Evolutionary conservation across 352 stramenopile species (phyloP), one percentile per base, ranked within the genome.

Genomic region (Aphanomyces euteiches): DNA sequence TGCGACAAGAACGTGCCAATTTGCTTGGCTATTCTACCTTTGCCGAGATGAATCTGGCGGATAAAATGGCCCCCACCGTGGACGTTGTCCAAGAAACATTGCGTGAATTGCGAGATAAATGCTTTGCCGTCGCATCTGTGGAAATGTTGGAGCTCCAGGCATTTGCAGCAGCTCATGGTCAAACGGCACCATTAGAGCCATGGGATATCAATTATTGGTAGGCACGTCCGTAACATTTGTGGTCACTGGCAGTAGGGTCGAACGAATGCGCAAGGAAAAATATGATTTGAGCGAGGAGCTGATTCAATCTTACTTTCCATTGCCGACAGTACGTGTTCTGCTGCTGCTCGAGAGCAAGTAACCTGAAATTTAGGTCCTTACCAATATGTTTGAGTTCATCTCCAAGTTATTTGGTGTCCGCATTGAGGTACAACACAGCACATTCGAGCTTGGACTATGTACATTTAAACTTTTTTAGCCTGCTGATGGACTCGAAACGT

Each of bases 201-300:
- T 99, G 96, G 96, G 97, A 99, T 75, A 79, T 98, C n/a, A 81
- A 89, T 10, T 99, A 93, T 78, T 99, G 95, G 86, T 87, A 72
- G 53, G 76, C 69, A 38, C 6, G 0, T n/a, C n/a, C n/a, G n/a
- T n/a, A n/a, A n/a, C 56, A 47, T 48, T 8, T 15, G 43, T 48
- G 43, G 43, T 15, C 43, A 15, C 8, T 48, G 43, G 43, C 8
- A 48, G 43, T 54, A 84, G 78, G 90, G 90, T 90, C 5, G 97
- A 99, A 75, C 83, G 96, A 56, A 79, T 98, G 8, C 98, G 98
- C 77, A 93, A 98, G 56, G 90, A 96, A 28, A 94, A 92, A 41
- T 99, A 98, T 74, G 74, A 95, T 57, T 95, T 98, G 76, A 98
- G 83, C 19, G 95, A 99, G 72, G 97, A 99, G 79, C 93, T 98